Conservation (phyloP, 129 eudicot species). For the Artemisia argyi region DNA sequence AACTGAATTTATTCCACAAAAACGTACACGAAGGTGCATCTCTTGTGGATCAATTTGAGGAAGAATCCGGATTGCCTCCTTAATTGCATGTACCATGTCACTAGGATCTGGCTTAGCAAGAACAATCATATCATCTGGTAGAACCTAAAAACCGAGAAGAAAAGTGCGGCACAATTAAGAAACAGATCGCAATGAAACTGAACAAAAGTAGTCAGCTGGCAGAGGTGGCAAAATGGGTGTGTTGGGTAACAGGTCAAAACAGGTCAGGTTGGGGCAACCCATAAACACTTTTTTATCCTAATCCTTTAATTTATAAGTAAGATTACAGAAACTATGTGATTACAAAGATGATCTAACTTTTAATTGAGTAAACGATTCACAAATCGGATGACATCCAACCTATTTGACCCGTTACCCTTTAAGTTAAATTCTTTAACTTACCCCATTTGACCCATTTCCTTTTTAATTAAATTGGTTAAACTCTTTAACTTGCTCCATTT, state of each 20-base stretch:
- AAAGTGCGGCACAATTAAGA: not conserved
- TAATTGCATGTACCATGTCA: constrained; percentile 85
- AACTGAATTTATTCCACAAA: not conserved
- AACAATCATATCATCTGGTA: constrained; percentile 97
- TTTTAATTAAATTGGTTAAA: not conserved
- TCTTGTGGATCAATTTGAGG: constrained; percentile 91
- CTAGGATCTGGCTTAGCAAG: constrained; percentile 96
- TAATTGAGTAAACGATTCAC: too few relatives aligned
- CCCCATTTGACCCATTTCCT: not conserved
- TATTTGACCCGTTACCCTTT: too few relatives aligned
- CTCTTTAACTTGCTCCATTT: not conserved
- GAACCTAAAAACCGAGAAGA: constrained; percentile 50
- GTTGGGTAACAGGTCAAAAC: not conserved
- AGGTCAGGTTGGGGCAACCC: not conserved
- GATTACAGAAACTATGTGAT: too few relatives aligned
- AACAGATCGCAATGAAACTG: not conserved
- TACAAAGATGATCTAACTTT: too few relatives aligned
- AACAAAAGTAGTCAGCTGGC: constrained; percentile 4
- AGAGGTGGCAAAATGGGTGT: not conserved
- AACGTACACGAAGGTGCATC: constrained; percentile 87
- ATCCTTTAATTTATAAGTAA: too few relatives aligned
- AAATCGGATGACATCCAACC: too few relatives aligned
- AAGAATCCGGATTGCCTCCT: constrained; percentile 77
- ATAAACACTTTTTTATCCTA: not conserved
- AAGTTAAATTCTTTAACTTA: not conserved